Conservation (phyloP, 2,329 filamentous ascomycete species). For the Bipolaris gigantea region DNA sequence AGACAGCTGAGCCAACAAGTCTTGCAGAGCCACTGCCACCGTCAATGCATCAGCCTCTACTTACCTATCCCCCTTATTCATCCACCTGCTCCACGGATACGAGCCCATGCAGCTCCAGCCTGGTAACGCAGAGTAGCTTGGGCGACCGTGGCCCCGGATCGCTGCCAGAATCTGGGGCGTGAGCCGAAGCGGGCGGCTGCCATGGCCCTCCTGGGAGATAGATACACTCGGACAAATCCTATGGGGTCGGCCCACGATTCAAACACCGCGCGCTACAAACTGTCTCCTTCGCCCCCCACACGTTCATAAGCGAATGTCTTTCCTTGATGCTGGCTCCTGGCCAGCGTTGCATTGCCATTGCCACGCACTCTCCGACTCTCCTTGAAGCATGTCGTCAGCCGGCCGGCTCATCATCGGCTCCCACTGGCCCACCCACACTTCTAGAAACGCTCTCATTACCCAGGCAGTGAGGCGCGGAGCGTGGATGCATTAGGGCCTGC, state of each 20-base stretch:
- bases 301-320: constrained; percentile 1
- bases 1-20: not conserved
- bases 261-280: not conserved
- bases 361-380: not conserved
- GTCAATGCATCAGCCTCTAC: not conserved
- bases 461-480: constrained; percentile 11
- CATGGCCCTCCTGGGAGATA: not conserved
- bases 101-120: not conserved
- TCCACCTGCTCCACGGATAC: not conserved
- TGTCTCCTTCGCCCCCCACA: constrained; percentile 9
- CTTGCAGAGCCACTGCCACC: not conserved
- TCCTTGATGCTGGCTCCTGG: not conserved
- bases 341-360: not conserved
- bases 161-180: constrained; percentile 7
- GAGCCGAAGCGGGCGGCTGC: constrained; percentile 5
- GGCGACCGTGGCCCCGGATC: constrained; percentile 11
- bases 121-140: not conserved
- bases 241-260: constrained; percentile 15
- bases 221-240: constrained; percentile 15
- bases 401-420: constrained; percentile 6
- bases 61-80: not conserved
- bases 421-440: constrained; percentile 14
- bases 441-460: constrained; percentile 14
- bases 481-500: constrained; percentile 7
- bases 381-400: not conserved